Conservation (phyloP, 2,329 filamentous ascomycete species). For the Alternaria gansuensis region DNA sequence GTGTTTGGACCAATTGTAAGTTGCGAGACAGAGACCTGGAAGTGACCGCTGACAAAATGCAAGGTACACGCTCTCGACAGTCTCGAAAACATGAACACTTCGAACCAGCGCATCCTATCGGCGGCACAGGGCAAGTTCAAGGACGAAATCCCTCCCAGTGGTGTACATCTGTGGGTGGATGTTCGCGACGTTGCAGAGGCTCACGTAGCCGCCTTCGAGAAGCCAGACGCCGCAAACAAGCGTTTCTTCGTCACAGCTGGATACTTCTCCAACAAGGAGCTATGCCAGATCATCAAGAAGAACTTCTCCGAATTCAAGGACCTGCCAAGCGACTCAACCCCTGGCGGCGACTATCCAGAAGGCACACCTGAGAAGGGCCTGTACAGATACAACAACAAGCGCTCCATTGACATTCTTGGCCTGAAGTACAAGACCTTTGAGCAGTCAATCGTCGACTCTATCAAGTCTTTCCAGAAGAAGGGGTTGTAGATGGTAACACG, state of each 20-base stretch:
- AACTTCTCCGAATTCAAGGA: slow-evolving; percentile 64
- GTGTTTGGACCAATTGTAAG: slow-evolving; percentile 61
- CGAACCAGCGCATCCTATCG: slow-evolving; percentile 72
- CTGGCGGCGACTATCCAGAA: slow-evolving; percentile 58
- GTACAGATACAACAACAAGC: slow-evolving; percentile 63
- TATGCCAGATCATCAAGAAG: slow-evolving; percentile 65
- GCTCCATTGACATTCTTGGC: slow-evolving; percentile 65
- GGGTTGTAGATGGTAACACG: slow-evolving; percentile 51
- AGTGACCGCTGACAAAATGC: slow-evolving; percentile 19
- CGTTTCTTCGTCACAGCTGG: slow-evolving; percentile 69
- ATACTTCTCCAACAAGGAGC: slow-evolving; percentile 68
- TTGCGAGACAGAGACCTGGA: not conserved
- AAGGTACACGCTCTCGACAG: slow-evolving; percentile 66
- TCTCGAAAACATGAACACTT: slow-evolving; percentile 74
- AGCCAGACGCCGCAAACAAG: slow-evolving; percentile 66
- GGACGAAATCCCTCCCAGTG: slow-evolving; percentile 65
- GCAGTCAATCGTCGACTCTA: slow-evolving; percentile 68
- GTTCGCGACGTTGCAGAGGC: slow-evolving; percentile 67
- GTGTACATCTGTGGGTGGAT: slow-evolving; percentile 61
- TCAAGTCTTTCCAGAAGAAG: slow-evolving; percentile 68
- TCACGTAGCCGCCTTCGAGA: slow-evolving; percentile 68
- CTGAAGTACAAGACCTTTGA: slow-evolving; percentile 68
- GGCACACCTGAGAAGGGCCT: slow-evolving; percentile 55
- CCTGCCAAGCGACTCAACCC: slow-evolving; percentile 57
- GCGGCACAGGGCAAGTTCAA: slow-evolving; percentile 70